Base-by-base conservation (phyloP, 2,329 filamentous ascomycete genomes). In the Rasamsonia emersonii region DNA sequence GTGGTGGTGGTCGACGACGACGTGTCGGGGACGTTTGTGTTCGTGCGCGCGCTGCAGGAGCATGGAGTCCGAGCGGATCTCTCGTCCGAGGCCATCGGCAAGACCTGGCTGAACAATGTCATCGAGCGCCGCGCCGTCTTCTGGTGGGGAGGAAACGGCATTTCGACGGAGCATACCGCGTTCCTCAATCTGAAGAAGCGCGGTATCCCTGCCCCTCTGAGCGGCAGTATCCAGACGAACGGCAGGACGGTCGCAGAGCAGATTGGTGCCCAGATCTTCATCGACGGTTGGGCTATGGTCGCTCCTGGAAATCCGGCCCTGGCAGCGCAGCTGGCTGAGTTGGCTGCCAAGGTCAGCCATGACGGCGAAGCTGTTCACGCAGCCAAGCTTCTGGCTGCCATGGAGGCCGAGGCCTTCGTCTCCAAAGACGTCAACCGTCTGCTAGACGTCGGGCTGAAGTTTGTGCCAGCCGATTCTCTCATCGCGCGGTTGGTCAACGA, bases 321-420 rank as follows among this genome's bases (percentile, higher is more conserved):
- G 11, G 24, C 24, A 8, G 24, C 24, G 3, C 5, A 27, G n/a
- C n/a, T 27, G 11, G 24, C 24, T 8, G 9, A 27, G 4, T 13
- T 16, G 4, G 24, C 24, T 4, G 24, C 13, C 5, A 15, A 13
- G 5, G 24, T 27, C 8, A 27, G 24, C 10, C 24, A 27, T 13
- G 24, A 27, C 17, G 24, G 24, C 4, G 24, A 27, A 15, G 15
- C 24, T 3, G 11, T 27, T 13, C 17, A 13, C n/a, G 24, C 24
- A 27, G 24, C 24, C 3, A 11, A 27, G 24, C 24, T 27, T 4
- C 17, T 13, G 24, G 24, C 24, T 8, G 24, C 24, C 4, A 27
- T 27, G 24, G 24, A 27, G n/a, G 24, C 24, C 7, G 24, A 27
- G n/a, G 24, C 24, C 6, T 27, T 27, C 17, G 24, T 27, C 3